Percentiles rank a stretch among this genome's conserved stretches.
Evolutionary conservation across 805 yeast genomes (phyloP).

Genomic region (Wickerhamomyces rabaulensis): DNA sequence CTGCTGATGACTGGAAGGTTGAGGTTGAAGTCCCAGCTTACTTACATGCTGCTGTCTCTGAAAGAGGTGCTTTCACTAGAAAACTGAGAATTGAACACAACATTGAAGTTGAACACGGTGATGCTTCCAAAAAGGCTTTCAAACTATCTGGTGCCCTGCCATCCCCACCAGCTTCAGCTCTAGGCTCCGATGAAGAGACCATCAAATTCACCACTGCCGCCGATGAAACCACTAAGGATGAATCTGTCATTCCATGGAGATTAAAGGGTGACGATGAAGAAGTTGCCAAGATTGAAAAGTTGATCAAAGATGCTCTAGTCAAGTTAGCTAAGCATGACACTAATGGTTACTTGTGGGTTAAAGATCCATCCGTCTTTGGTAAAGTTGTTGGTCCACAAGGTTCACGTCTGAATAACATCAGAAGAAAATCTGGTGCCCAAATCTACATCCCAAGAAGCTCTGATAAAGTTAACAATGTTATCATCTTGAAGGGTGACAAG

Average conservation of each 20-base stretch:
- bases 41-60: slow-evolving; percentile 56
- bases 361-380: slow-evolving; percentile 47
- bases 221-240: slow-evolving; percentile 22
- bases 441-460: slow-evolving; percentile 58
- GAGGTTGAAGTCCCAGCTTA: slow-evolving; percentile 52
- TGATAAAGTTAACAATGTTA: slow-evolving; percentile 47
- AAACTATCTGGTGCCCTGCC: slow-evolving; percentile 41
- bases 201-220: slow-evolving; percentile 44
- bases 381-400: slow-evolving; percentile 78
- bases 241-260: slow-evolving; percentile 58
- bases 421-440: slow-evolving; percentile 51
- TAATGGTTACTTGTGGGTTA: slow-evolving; percentile 59
- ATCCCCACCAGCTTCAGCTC: slow-evolving; percentile 42
- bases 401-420: slow-evolving; percentile 53
- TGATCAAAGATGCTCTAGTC: slow-evolving; percentile 45
- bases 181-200: slow-evolving; percentile 33
- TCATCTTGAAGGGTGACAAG: slow-evolving; percentile 56
- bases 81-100: slow-evolving; percentile 45
- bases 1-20: slow-evolving; percentile 50
- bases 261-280: slow-evolving; percentile 48
- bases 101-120: slow-evolving; percentile 59
- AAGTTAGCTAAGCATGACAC: slow-evolving; percentile 40
- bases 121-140: slow-evolving; percentile 42
- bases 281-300: slow-evolving; percentile 46
- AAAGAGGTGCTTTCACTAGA: slow-evolving; percentile 59